Percentiles rank a stretch among this genome's conserved stretches.
Conservation (phyloP, 257 asterid genomes). For the Scutellaria galericulata region DNA sequence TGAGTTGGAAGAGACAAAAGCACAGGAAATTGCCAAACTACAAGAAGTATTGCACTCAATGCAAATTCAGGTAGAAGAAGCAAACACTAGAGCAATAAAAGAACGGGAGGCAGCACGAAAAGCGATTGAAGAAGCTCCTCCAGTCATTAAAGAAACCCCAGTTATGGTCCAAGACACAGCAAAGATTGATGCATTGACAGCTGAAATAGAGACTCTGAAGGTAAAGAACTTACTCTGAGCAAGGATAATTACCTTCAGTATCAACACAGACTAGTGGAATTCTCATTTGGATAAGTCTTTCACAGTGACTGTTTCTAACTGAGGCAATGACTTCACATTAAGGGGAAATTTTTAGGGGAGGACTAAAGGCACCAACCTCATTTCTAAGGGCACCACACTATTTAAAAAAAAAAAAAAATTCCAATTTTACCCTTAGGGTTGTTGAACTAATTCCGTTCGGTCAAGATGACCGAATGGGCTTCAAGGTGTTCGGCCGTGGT, state of each 20-base stretch:
- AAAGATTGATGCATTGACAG: conserved; percentile 79
- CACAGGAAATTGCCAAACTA: conserved; percentile 79
- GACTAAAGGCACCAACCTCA: too few relatives aligned
- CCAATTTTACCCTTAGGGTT: too few relatives aligned
- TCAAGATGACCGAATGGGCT: too few relatives aligned
- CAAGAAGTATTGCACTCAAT: conserved; percentile 81
- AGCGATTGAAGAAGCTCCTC: conserved; percentile 98
- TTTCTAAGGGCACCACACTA: too few relatives aligned
- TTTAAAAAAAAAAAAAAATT: too few relatives aligned
- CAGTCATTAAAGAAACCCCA: conserved; percentile 96
- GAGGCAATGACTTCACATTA: conserved; percentile 11
- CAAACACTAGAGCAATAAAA: conserved; percentile 78
- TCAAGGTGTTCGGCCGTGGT: too few relatives aligned
- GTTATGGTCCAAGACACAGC: conserved; percentile 88
- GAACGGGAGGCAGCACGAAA: conserved; percentile 91
- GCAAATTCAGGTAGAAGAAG: conserved; percentile 87
- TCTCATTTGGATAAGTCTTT: background rate
- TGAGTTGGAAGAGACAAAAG: conserved; percentile 93
- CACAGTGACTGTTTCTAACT: background rate
- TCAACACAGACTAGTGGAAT: conserved; percentile 1
- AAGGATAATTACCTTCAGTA: conserved; percentile 21
- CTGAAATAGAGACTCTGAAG: conserved; percentile 81
- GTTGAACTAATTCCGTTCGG: too few relatives aligned
- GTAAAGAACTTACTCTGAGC: conserved; percentile 43
- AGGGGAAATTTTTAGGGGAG: background rate